Base-by-base conservation (phyloP, 495 filamentous ascomycete species). In the Aspergillus steynii region DNA sequence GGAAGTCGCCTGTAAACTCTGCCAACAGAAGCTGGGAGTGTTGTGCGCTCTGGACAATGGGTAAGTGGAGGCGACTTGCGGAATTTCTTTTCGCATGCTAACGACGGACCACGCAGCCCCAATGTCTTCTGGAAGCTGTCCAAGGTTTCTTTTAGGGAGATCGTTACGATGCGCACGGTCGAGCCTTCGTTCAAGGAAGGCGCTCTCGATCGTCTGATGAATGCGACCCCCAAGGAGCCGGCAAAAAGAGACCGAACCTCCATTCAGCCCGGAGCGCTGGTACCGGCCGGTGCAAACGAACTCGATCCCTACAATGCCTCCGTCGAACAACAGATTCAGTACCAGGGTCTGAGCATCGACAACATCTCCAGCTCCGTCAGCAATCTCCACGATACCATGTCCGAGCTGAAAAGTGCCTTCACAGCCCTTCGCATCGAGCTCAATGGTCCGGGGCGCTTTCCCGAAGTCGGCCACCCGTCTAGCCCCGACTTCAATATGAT, bases 41-140 rank as follows among this genome's bases (percentile, higher is more conserved):
- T 46, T 81, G 9, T 77, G 73, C 42, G 65, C 56, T 1, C 62
- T 80, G 29, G 76, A 80, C 29, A 72, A 71, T 64, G 77, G 76
- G 78, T 81, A 70, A 60, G 75, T 73, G 50, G 26, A 47, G 48
- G 61, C 32, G 25, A 42, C n/a, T 20, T 20, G 14, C 15, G 25
- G 15, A 34, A 15, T 4, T 10, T 15, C 5, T 15, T 12, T 47
- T 29, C 48, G n/a, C 29, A n/a, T 50, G 45, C 29, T 14, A 54
- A 61, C 64, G 73, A 59, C 72, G 48, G 34, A 4, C 2, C 20
- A 7, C 48, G 15, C 45, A 81, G 77, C 6, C 68, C 74, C 12
- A 79, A 78, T 55, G 67, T 80, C 6, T 70, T 81, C 29, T 81
- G 78, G 78, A 81, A 79, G 55, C 66, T 81, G 50, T 70, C 74